A percentile compares a stretch with the other conserved stretches of the same genome.
Evolutionary conservation across 495 filamentous ascomycete genomes (phyloP).

Genomic region (Tirmania nivea): DNA sequence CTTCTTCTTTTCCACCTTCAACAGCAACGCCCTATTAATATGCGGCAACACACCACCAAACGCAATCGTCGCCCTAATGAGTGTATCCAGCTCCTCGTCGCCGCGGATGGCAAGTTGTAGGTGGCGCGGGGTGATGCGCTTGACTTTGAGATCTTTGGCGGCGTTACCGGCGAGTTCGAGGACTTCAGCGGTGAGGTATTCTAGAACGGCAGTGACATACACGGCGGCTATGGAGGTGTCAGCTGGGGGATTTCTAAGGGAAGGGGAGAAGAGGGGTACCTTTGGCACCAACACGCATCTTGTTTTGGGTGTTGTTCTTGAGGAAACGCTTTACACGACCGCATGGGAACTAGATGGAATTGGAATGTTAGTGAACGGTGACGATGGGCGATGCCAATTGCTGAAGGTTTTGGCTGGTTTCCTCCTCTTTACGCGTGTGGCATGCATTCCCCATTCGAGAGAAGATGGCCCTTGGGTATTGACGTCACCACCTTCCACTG

Average conservation of each 20-base stretch:
- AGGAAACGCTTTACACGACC: conserved; percentile 99
- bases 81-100: conserved; percentile 91
- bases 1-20: conserved; percentile 99
- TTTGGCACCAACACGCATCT: conserved; percentile 99
- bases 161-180: conserved; percentile 95
- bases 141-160: conserved; percentile 98
- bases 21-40: conserved; percentile 89
- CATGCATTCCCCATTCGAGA: no score
- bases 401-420: conserved; percentile 1
- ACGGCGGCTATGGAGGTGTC: conserved; percentile 44
- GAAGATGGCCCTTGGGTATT: no score
- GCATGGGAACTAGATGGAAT: conserved; percentile 61
- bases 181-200: conserved; percentile 96
- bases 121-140: conserved; percentile 97
- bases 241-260: not conserved
- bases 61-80: conserved; percentile 94
- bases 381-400: not conserved
- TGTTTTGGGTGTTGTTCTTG: conserved; percentile 97
- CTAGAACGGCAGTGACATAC: conserved; percentile 93
- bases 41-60: conserved; percentile 96
- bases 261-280: conserved; percentile 22
- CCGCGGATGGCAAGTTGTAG: conserved; percentile 95
- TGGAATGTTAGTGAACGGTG: conserved; percentile 19
- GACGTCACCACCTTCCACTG: no score
- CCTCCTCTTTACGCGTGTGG: no score